These are phyloP conservation scores for Suillus luteus DNA, from an alignment of 768 basidiomycete species.

Conservation along the genomic window DNA sequence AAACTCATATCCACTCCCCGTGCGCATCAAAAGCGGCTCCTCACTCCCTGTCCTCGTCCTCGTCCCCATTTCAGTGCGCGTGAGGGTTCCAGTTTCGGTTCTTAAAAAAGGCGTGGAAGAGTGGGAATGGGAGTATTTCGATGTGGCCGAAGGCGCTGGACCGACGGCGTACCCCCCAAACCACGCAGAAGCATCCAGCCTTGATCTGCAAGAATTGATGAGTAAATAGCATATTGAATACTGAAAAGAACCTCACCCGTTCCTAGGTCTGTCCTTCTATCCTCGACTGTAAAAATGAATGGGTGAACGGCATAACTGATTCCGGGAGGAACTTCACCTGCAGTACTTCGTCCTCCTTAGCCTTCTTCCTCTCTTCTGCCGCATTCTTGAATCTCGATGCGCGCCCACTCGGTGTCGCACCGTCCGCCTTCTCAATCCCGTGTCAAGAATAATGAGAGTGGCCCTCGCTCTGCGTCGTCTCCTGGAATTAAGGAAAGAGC, in stretches of 20 bases:
- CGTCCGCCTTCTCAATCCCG: background rate
- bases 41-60: conserved; percentile 35
- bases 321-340: background rate
- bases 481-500: background rate
- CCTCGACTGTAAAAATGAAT: background rate
- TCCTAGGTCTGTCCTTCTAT: background rate
- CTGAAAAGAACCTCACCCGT: background rate
- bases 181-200: conserved; percentile 30
- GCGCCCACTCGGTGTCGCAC: background rate
- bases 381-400: background rate
- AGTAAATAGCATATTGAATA: too few species aligned
- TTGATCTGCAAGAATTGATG: too few species aligned
- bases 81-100: background rate
- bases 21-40: conserved; percentile 24
- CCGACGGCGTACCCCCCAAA: conserved; percentile 25
- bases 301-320: background rate
- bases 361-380: background rate
- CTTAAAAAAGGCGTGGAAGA: conserved; percentile 24
- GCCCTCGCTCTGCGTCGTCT: background rate
- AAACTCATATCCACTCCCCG: conserved; percentile 7
- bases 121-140: conserved; percentile 28
- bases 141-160: conserved; percentile 30
- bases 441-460: background rate
- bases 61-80: conserved; percentile 31
- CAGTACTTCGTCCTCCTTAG: background rate